phyloP scores from a whole-genome alignment of 1,284 basidiomycete species.

The Farysia itapuensis region DNA sequence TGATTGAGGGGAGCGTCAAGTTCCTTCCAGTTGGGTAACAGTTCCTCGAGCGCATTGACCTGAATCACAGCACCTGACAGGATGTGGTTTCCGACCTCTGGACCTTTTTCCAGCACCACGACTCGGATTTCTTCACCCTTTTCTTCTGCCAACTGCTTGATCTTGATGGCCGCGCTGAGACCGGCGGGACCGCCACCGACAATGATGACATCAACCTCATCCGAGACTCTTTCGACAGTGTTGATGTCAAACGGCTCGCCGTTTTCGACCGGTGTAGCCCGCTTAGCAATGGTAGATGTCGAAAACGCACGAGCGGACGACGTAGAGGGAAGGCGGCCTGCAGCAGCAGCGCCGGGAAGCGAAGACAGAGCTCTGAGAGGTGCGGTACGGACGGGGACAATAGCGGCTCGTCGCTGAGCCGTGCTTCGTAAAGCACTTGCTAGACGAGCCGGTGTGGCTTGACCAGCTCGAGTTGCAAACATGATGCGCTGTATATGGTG shows the following conservation, averaged over 20 bases:
- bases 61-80: constrained; percentile 95
- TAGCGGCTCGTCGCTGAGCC: constrained; percentile 2
- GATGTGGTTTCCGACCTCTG: constrained; percentile 90
- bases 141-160: constrained; percentile 89
- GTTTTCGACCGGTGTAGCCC: constrained; percentile 43
- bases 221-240: constrained; percentile 57
- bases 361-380: not conserved
- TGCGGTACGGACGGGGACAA: constrained; percentile 5
- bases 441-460: constrained; percentile 28
- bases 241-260: constrained; percentile 52
- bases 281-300: constrained; percentile 13
- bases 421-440: constrained; percentile 12
- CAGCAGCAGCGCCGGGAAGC: too few species aligned
- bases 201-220: constrained; percentile 91
- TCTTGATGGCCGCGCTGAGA: constrained; percentile 88
- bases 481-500: too few species aligned
- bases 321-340: not conserved
- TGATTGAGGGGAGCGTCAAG: constrained; percentile 71
- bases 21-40: constrained; percentile 82
- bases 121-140: constrained; percentile 78
- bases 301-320: constrained; percentile 20
- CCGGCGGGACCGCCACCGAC: constrained; percentile 95
- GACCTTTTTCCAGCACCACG: constrained; percentile 91
- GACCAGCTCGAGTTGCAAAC: constrained; percentile 25
- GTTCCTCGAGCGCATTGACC: constrained; percentile 84